Conservation (phyloP, 768 basidiomycete species). For the Tubosaeta sp. region DNA sequence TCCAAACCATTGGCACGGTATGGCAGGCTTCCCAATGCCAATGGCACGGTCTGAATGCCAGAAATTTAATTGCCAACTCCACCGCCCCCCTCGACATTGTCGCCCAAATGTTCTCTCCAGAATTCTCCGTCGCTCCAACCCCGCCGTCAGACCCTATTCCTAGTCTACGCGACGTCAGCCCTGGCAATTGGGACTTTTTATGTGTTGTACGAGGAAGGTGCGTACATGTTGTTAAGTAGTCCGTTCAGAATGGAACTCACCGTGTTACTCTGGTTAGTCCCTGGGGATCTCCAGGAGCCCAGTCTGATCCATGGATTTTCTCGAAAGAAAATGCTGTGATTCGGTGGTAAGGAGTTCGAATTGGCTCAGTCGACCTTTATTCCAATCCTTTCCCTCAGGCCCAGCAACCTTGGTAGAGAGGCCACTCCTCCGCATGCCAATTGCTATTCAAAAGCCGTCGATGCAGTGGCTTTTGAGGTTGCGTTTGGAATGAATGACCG, state of each 20-base stretch:
- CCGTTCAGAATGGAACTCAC: background rate
- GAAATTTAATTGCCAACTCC: background rate
- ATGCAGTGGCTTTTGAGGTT: background rate
- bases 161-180: background rate
- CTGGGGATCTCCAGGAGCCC: background rate
- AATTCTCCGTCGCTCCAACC: rapidly evolving
- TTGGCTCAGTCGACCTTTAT: background rate
- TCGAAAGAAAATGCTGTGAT: background rate
- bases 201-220: background rate
- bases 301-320: background rate
- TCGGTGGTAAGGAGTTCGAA: background rate
- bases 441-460: background rate
- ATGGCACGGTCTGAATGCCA: background rate
- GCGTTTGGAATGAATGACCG: background rate
- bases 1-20: background rate
- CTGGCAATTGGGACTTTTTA: background rate
- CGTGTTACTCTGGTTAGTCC: background rate
- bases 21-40: conserved; percentile 13
- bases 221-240: background rate
- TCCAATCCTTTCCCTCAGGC: background rate
- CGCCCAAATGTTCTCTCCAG: background rate
- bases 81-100: background rate
- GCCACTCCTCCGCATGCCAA: background rate
- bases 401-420: background rate
- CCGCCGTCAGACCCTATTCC: background rate